Conservation (phyloP, 306 rosid genomes). For the barrel medic (Medicago truncatula) region MtrunA17r5.0-ANR NC_053046.1:825001-825500, state of each 20-base stretch:
- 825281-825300: conserved; percentile 84
- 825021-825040: neutral
- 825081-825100: neutral
- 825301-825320: conserved; percentile 55
- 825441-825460: neutral
- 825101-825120: neutral
- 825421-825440: neutral
- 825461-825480: neutral
- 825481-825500: neutral
- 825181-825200: neutral
- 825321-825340: conserved; percentile 47
- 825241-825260: conserved; percentile 86
- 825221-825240: conserved; percentile 90
- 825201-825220: conserved; percentile 70
- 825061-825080: conserved; percentile 1
- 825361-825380: conserved; percentile 40
- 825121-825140: neutral
- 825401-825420: neutral
- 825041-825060: neutral
- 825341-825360: conserved; percentile 39
- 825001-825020: conserved; percentile 26
- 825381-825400: neutral
- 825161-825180: neutral
- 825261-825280: conserved; percentile 93
- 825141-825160: neutral